Conservation (phyloP, 2,329 filamentous ascomycete species). For the Trichophyton mentagrophytes region DNA sequence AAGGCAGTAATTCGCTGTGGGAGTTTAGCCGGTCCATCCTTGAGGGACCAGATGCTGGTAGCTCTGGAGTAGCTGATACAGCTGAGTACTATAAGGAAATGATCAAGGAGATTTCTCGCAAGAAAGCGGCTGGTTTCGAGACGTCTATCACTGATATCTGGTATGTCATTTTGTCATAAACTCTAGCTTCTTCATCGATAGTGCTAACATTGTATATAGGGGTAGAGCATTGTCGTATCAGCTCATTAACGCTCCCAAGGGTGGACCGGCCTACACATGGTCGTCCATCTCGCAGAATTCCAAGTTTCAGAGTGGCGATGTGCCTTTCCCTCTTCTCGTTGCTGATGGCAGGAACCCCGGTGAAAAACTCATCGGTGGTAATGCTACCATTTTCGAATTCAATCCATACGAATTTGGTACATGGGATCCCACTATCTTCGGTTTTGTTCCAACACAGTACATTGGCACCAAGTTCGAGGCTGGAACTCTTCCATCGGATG, state of each 20-base stretch:
- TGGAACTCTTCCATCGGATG: conserved; percentile 44
- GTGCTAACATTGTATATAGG: conserved; percentile 16
- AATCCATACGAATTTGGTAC: conserved; percentile 69
- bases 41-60: conserved; percentile 41
- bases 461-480: conserved; percentile 59
- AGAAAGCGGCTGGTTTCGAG: conserved; percentile 51
- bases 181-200: background rate
- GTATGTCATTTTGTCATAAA: conserved; percentile 23
- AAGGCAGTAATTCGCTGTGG: conserved; percentile 42
- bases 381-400: conserved; percentile 65
- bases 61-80: conserved; percentile 42
- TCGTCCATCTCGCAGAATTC: conserved; percentile 58
- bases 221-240: conserved; percentile 77
- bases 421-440: conserved; percentile 59
- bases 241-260: conserved; percentile 61
- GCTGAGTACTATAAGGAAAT: conserved; percentile 53
- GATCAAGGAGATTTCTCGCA: conserved; percentile 44
- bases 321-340: conserved; percentile 62
- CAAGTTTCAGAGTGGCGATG: conserved; percentile 49
- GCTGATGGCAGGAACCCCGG: conserved; percentile 54
- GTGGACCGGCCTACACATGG: conserved; percentile 66
- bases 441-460: conserved; percentile 58
- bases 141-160: conserved; percentile 78
- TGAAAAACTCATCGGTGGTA: conserved; percentile 50
- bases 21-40: conserved; percentile 51